Conservation (phyloP, 345 rosid species). For the Corchorus olitorius region DNA sequence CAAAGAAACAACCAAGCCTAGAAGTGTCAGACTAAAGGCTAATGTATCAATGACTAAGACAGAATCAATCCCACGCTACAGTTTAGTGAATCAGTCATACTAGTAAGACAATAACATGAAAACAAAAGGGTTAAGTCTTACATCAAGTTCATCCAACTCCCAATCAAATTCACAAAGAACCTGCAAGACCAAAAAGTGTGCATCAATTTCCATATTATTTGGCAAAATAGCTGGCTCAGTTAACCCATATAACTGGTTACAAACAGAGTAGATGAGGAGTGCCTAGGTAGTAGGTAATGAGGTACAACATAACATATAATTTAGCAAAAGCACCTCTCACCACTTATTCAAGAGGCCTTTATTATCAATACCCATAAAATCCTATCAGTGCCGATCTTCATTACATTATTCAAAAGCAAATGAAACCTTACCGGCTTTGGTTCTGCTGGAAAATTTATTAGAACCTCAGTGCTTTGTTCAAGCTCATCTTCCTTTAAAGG, state of each 20-base stretch:
- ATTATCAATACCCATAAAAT: constrained; percentile 19
- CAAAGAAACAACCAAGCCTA: neutral
- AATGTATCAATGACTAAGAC: constrained; percentile 4
- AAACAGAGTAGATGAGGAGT: no score
- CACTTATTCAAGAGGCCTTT: neutral
- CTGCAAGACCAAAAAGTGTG: constrained; percentile 51
- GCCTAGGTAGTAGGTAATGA: no score
- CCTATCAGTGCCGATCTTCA: neutral
- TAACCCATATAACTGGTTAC: neutral
- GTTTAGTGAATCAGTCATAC: constrained; percentile 7
- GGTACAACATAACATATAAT: no score
- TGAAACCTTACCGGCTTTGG: constrained; percentile 67
- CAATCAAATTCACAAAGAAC: constrained; percentile 94
- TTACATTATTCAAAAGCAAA: constrained; percentile 2
- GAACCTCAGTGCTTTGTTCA: constrained; percentile 88
- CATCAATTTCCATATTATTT: constrained; percentile 17
- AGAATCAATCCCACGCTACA: neutral
- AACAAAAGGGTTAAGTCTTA: constrained; percentile 33
- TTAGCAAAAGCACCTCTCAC: neutral
- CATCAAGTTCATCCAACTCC: constrained; percentile 89
- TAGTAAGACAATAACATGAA: neutral
- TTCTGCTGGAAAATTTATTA: constrained; percentile 76
- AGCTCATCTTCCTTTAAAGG: constrained; percentile 87
- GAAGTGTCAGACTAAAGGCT: neutral
- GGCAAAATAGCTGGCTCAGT: neutral